Evolutionary conservation across 495 filamentous ascomycete genomes (phyloP).

Genomic region (Tuber aestivum): DNA sequence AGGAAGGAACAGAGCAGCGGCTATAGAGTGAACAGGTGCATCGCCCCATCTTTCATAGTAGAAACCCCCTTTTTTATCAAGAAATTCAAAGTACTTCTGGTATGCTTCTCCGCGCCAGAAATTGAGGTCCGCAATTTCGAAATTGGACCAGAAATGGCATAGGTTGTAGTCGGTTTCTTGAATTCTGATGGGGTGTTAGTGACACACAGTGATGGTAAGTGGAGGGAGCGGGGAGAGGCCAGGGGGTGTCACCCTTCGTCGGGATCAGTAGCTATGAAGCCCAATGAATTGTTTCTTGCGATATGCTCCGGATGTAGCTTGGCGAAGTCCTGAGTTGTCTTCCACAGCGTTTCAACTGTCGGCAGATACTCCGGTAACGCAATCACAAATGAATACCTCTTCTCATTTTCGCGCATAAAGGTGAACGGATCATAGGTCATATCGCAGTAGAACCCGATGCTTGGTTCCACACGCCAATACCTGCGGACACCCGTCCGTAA

Average conservation of each 20-base stretch:
- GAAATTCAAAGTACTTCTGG: constrained; percentile 48
- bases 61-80: constrained; percentile 51
- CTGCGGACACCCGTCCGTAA: constrained; percentile 30
- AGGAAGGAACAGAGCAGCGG: constrained; percentile 49
- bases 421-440: constrained; percentile 55
- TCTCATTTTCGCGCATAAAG: constrained; percentile 51
- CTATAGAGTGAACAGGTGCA: constrained; percentile 52
- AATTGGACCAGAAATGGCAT: constrained; percentile 58
- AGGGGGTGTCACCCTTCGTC: constrained; percentile 42
- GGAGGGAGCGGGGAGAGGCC: constrained; percentile 39
- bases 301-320: constrained; percentile 38
- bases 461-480: constrained; percentile 56
- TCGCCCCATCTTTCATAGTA: constrained; percentile 58
- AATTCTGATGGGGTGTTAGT: constrained; percentile 40
- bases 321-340: constrained; percentile 37
- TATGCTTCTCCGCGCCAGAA: constrained; percentile 51
- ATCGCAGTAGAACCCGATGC: constrained; percentile 51
- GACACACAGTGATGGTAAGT: constrained; percentile 46
- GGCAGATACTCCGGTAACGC: constrained; percentile 49
- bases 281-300: constrained; percentile 47
- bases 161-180: constrained; percentile 47
- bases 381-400: constrained; percentile 53
- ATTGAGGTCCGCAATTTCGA: constrained; percentile 53
- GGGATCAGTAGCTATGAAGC: constrained; percentile 49
- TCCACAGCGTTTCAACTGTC: constrained; percentile 42